These are phyloP conservation scores for Sordariomycetes sp. DNA, from an alignment of 2,329 filamentous ascomycete species.

Conservation along the genomic window DNA sequence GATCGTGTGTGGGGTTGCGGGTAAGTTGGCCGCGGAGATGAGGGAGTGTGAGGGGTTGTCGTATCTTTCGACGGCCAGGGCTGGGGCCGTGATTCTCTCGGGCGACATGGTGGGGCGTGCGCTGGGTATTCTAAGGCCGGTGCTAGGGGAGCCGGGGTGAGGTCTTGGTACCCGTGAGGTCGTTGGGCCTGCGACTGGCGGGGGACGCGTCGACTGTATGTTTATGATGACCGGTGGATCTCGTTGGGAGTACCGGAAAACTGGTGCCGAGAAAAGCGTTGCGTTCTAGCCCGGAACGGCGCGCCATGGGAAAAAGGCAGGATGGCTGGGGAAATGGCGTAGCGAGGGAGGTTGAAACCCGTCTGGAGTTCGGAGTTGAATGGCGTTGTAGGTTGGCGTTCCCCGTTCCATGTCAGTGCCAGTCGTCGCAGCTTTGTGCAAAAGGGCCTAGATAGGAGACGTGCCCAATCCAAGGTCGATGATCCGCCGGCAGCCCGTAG, in stretches of 20 bases:
- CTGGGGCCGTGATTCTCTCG: conserved; percentile 78
- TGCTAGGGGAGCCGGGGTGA: conserved; percentile 23
- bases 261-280: background rate
- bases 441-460: background rate
- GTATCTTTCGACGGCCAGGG: conserved; percentile 78
- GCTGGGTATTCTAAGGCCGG: conserved; percentile 50
- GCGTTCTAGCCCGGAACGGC: background rate
- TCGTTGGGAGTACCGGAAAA: background rate
- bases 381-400: background rate
- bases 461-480: background rate
- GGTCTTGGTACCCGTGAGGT: background rate
- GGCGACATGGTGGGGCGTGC: conserved; percentile 62
- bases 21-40: conserved; percentile 64
- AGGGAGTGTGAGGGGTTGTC: conserved; percentile 61
- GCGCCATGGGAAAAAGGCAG: background rate
- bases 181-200: background rate
- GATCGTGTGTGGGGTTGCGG: conserved; percentile 89
- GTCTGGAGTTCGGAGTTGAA: background rate
- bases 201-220: background rate
- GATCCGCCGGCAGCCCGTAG: background rate
- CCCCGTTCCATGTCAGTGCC: background rate
- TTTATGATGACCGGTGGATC: background rate
- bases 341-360: too few relatives aligned
- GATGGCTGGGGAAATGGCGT: background rate
- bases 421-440: background rate